Percentiles rank a stretch among this genome's conserved stretches.
Evolutionary conservation across 495 filamentous ascomycete genomes (phyloP).

Genomic region (Talaromyces stipitatus): DNA sequence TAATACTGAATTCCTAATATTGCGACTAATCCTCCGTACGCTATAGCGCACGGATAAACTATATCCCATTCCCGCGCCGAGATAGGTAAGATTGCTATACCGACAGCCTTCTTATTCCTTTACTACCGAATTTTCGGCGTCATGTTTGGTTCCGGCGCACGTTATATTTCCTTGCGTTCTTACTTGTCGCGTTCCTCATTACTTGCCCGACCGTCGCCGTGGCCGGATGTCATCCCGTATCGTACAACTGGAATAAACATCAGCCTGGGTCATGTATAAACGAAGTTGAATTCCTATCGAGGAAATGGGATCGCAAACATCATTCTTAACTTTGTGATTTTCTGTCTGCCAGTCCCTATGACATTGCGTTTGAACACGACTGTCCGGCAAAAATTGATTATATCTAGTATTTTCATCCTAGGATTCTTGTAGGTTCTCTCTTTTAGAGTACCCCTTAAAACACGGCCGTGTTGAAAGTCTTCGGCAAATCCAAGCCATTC

Average conservation of each 20-base stretch:
- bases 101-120: constrained; percentile 31
- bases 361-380: constrained; percentile 27
- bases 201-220: constrained; percentile 13
- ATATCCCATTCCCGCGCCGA: no score
- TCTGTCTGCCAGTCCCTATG: constrained; percentile 34
- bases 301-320: constrained; percentile 40
- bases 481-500: background rate
- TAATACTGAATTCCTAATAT: no score
- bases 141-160: constrained; percentile 24
- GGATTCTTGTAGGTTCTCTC: constrained; percentile 22
- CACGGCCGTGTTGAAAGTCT: background rate
- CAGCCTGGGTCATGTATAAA: constrained; percentile 28
- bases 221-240: constrained; percentile 15
- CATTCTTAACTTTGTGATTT: constrained; percentile 34
- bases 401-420: constrained; percentile 26
- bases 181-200: constrained; percentile 30
- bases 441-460: background rate
- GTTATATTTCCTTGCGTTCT: constrained; percentile 19
- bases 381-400: constrained; percentile 21
- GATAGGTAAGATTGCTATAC: no score
- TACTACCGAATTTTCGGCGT: constrained; percentile 35
- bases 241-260: constrained; percentile 17
- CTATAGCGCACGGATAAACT: no score
- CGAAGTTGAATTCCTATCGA: constrained; percentile 31
- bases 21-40: no score